Conservation (phyloP, 176 grass and related monocot species). For the Triticum timopheevii region DNA sequence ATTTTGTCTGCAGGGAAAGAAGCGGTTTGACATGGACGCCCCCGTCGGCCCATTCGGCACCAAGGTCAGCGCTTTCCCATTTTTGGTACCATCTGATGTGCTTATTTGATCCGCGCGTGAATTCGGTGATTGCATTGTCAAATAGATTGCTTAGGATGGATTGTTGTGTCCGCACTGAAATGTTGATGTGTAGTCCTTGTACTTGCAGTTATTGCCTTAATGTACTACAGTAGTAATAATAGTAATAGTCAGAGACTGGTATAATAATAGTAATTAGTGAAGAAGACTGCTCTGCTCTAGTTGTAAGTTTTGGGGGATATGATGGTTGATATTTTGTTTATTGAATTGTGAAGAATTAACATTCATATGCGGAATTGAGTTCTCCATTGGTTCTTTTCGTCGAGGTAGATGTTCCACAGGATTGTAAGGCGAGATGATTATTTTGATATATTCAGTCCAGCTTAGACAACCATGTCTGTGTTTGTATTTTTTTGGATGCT, state of each 20-base stretch:
- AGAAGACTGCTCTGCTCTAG: background rate
- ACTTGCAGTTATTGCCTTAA: background rate
- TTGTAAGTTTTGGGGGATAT: background rate
- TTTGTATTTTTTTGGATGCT: background rate
- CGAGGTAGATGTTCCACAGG: background rate
- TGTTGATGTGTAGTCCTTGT: background rate
- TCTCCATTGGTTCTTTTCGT: background rate
- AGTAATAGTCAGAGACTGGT: background rate
- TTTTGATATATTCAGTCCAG: background rate
- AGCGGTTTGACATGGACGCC: slow-evolving; percentile 76
- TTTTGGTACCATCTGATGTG: background rate
- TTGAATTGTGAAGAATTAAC: background rate
- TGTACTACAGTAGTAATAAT: too few species aligned
- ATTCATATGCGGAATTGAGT: background rate
- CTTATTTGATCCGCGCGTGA: background rate
- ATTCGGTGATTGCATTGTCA: background rate
- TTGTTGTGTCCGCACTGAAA: background rate
- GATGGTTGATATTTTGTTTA: background rate
- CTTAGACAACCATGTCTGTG: background rate
- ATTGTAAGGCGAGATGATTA: background rate
- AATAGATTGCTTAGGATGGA: background rate
- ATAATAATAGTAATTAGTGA: too few species aligned
- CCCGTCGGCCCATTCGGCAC: slow-evolving; percentile 69
- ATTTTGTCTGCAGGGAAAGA: slow-evolving; percentile 46
- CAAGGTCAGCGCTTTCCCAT: slow-evolving; percentile 36